Conservation (phyloP, 441 rosid species). For the Theobroma grandiflorum region DNA sequence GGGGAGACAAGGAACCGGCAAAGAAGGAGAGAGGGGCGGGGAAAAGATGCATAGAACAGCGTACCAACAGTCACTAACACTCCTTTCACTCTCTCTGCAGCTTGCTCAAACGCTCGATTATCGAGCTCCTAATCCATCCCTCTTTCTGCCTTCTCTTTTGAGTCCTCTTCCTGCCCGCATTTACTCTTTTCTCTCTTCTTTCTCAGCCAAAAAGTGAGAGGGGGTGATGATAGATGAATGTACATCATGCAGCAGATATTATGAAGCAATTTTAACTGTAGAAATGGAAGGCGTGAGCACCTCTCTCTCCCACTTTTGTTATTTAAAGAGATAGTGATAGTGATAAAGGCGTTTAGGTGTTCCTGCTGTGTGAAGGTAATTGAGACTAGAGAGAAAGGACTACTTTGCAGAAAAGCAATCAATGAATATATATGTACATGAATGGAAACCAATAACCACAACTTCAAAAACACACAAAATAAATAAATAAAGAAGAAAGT, state of each 20-base stretch:
- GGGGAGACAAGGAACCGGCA: conserved; percentile 49
- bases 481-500: not conserved
- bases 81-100: conserved; percentile 23
- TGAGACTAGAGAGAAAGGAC: not conserved
- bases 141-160: not conserved
- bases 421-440: not conserved
- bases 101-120: conserved; percentile 37
- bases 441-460: not conserved
- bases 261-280: conserved; percentile 49
- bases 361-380: not conserved
- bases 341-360: conserved; percentile 27
- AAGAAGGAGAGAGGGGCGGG: conserved; percentile 31
- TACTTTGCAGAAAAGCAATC: conserved; percentile 24
- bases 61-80: conserved; percentile 34
- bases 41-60: conserved; percentile 36
- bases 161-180: conserved; percentile 28
- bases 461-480: no score
- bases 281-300: conserved; percentile 41
- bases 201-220: conserved; percentile 31
- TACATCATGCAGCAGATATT: conserved; percentile 35
- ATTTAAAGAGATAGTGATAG: conserved; percentile 39
- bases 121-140: conserved; percentile 34
- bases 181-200: conserved; percentile 29
- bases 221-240: conserved; percentile 22
- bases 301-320: conserved; percentile 47